Evolutionary conservation across 352 stramenopile species (phyloP).

Genomic region (Globisporangium acanthophoron): DNA sequence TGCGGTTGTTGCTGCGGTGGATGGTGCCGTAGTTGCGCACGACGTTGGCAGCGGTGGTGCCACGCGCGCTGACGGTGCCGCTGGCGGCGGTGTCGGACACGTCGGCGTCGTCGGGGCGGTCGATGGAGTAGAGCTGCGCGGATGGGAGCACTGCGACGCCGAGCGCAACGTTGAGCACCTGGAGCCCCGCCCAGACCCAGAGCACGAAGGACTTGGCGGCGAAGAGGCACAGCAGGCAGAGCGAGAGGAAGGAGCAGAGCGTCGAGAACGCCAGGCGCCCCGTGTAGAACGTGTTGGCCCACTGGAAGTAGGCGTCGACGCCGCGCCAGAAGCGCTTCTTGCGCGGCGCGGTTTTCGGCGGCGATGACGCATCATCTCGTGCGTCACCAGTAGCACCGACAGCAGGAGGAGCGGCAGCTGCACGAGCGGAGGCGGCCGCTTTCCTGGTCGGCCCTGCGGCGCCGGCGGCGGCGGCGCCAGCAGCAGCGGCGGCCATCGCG

Average conservation of each 20-base stretch:
- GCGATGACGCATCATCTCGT: neutral
- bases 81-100: neutral
- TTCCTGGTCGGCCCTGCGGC: neutral
- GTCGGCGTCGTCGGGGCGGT: constrained; percentile 3
- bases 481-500: neutral
- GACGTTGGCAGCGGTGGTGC: constrained; percentile 1
- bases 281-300: constrained; percentile 70
- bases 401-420: neutral
- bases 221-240: constrained; percentile 35
- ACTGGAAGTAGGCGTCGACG: constrained; percentile 43
- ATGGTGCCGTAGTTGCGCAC: constrained; percentile 16
- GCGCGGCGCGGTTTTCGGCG: neutral
- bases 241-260: constrained; percentile 33
- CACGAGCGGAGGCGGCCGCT: neutral
- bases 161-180: constrained; percentile 52
- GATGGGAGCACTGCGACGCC: constrained; percentile 44
- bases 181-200: constrained; percentile 42
- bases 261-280: constrained; percentile 46
- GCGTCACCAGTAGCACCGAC: neutral
- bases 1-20: constrained; percentile 16
- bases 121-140: constrained; percentile 32
- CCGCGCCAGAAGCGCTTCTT: constrained; percentile 19
- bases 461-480: neutral
- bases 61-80: constrained; percentile 5
- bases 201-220: constrained; percentile 26